Percentiles rank a stretch among this genome's conserved stretches.
These are phyloP conservation scores for Phytopythium sindhum DNA, from an alignment of 352 stramenopile genomes.

Conservation along the genomic window DNA sequence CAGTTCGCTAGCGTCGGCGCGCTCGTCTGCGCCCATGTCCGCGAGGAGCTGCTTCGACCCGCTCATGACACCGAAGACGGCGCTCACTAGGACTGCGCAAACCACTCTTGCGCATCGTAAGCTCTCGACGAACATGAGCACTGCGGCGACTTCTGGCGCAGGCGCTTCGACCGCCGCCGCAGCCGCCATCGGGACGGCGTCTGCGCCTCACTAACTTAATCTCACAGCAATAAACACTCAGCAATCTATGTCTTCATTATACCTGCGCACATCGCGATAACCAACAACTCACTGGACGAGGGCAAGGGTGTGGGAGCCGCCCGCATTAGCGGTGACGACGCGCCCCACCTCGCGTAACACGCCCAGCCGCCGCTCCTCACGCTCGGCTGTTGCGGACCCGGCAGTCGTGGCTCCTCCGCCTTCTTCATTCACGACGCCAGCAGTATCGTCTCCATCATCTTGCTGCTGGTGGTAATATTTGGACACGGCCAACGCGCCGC, in stretches of 20 bases:
- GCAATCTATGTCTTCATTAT: not conserved
- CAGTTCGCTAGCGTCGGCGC: slow-evolving; percentile 9
- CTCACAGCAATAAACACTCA: not conserved
- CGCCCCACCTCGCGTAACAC: not conserved
- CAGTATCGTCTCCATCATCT: not conserved
- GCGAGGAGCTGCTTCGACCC: not conserved
- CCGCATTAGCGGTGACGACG: not conserved
- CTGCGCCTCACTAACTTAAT: not conserved
- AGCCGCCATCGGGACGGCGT: not conserved
- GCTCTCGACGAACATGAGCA: slow-evolving; percentile 1
- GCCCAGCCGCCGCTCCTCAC: not conserved
- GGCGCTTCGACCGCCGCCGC: not conserved
- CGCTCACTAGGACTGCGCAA: not conserved
- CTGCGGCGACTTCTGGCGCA: not conserved
- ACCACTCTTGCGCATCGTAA: not conserved
- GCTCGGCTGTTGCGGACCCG: not conserved
- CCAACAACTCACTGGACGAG: not conserved
- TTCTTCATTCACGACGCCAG: not conserved
- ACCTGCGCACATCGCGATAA: not conserved
- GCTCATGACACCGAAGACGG: not conserved
- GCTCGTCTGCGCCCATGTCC: not conserved
- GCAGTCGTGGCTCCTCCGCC: not conserved
- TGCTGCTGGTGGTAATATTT: not conserved
- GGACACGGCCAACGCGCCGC: slow-evolving; percentile 21
- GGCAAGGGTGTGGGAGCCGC: slow-evolving; percentile 5